phyloP scores from a whole-genome alignment of 176 grass and related monocot genomes.

The Carex myosuroides region DNA sequence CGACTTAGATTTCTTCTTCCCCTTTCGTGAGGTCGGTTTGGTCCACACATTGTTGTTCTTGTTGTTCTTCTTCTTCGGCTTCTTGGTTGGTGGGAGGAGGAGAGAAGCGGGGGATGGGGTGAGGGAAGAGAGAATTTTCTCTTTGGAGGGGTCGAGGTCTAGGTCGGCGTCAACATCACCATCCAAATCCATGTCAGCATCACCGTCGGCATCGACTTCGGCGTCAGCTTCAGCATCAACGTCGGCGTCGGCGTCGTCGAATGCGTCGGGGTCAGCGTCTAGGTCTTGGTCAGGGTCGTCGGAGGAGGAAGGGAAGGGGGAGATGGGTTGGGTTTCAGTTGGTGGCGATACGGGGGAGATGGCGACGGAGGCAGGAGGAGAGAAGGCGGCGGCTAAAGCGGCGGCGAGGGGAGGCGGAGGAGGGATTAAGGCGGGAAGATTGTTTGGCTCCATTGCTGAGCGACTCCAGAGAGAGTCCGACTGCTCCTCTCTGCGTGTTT shows the following conservation, averaged over 20 bases:
- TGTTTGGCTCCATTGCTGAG: not conserved
- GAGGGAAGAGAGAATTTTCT: constrained; percentile 2
- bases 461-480: not conserved
- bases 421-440: constrained; percentile 5
- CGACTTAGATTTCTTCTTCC: constrained; percentile 70
- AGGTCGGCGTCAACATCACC: constrained; percentile 23
- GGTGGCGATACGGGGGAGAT: not conserved
- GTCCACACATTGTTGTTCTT: constrained; percentile 76
- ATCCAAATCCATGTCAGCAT: constrained; percentile 29
- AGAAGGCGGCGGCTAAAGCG: not conserved
- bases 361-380: not conserved
- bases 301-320: constrained; percentile 30
- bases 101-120: constrained; percentile 36
- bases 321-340: constrained; percentile 25
- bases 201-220: constrained; percentile 10
- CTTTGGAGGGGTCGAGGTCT: not conserved
- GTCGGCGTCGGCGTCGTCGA: constrained; percentile 23
- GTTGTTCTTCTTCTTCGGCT: constrained; percentile 75
- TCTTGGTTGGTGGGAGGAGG: constrained; percentile 29
- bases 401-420: constrained; percentile 1
- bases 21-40: constrained; percentile 60
- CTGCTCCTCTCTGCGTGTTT: not conserved
- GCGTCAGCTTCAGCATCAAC: not conserved
- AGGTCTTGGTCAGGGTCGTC: constrained; percentile 29
- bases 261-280: constrained; percentile 23